Conservation (phyloP, 306 rosid genomes). For the Oemleria cerasiformis region DNA sequence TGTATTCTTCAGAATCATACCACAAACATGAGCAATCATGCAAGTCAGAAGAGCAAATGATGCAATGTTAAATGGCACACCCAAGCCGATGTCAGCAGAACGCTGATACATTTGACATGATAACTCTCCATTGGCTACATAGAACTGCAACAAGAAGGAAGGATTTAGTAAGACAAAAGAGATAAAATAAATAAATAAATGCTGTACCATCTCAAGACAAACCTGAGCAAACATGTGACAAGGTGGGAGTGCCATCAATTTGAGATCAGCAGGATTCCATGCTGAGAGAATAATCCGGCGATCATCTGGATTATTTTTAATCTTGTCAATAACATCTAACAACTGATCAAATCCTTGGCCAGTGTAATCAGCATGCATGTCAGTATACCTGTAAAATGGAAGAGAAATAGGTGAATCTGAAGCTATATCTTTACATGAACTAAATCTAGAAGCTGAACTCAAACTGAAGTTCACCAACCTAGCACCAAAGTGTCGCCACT, state of each 20-base stretch:
- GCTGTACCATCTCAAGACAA: constrained; percentile 5
- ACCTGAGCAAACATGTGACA: constrained; percentile 99
- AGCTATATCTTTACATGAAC: constrained; percentile 8
- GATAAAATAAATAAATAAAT: constrained; percentile 2
- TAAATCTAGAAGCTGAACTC: neutral
- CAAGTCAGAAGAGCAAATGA: constrained; percentile 93
- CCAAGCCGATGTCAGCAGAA: constrained; percentile 91
- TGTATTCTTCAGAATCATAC: constrained; percentile 47
- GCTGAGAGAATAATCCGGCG: constrained; percentile 89
- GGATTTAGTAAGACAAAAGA: constrained; percentile 2
- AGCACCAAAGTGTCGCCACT: constrained; percentile 98
- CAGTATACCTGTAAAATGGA: constrained; percentile 64
- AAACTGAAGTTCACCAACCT: constrained; percentile 50
- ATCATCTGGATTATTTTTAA: constrained; percentile 79
- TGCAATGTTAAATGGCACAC: constrained; percentile 94
- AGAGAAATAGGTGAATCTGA: constrained; percentile 12
- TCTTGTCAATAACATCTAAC: constrained; percentile 78
- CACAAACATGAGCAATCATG: constrained; percentile 97
- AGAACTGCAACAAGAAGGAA: constrained; percentile 60
- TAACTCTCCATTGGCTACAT: constrained; percentile 82
- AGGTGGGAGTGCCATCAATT: constrained; percentile 94
- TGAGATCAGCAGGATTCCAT: constrained; percentile 93
- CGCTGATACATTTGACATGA: constrained; percentile 98
- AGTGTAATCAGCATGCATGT: constrained; percentile 85
- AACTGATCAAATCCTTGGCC: constrained; percentile 96